Base-by-base conservation (phyloP, 2,329 filamentous ascomycete genomes). In the Trichoderma sp. region DNA sequence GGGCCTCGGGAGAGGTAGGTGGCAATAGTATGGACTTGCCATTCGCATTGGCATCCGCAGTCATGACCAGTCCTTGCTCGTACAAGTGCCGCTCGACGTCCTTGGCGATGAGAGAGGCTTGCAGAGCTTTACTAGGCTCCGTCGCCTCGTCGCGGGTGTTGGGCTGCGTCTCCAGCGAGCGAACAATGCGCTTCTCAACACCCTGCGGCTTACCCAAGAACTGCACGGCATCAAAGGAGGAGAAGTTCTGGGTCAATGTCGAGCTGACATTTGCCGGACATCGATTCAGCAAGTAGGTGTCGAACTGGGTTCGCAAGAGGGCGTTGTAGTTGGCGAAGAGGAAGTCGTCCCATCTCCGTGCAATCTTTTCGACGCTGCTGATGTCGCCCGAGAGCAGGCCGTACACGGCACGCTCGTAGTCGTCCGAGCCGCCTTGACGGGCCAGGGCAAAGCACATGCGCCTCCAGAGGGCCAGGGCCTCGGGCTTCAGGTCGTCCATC, bases 271-370 rank as follows among this genome's bases (percentile, higher is more conserved):
- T 82, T 19, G 84, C 77, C 12, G 85, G 80, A 70, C 84, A 83
- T 68, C 83, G 79, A 24, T 78, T 79, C 67, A 86, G 78, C 64
- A 91, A 78, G 72, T 90, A 96, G 3, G 81, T 80, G 70, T 94
- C 90, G 74, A 96, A 94, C 71, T 94, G 90, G 2, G 88, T 86
- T 62, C 93, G 85, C 10, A 97, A 78, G 5, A 94, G 80, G n/a
- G 91, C 88, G 73, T 96, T 97, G 80, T 95, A 95, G 74, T 93
- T 88, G 43, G 90, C 88, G 75, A 95, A 97, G 19, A 97, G 82
- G 71, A 89, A 87, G 72, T 98, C 94, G 70, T 97, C 92, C 89
- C 93, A 96, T 24, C 84, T 87, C 58, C 85, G 83, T 74, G 91
- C 93, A 45, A 94, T 87, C 69, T 86, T 86, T 72, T 91, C 88